phyloP scores from a whole-genome alignment of 2,329 filamentous ascomycete species.

The Bipolaris zeicola region DNA sequence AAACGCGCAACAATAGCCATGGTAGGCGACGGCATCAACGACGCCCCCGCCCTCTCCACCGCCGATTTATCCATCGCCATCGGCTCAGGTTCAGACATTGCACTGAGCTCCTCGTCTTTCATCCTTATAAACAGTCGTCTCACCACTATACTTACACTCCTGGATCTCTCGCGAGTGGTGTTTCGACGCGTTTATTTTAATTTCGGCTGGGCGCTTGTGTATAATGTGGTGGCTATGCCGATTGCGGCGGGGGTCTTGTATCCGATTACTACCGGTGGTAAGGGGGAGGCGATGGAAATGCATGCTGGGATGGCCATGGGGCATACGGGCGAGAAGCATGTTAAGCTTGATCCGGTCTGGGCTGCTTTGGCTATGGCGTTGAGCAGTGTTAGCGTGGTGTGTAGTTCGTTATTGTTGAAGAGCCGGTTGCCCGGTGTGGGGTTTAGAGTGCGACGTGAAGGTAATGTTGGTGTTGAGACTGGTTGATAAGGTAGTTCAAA shows the following conservation, averaged over 20 bases:
- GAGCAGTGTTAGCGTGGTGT: conserved; percentile 87
- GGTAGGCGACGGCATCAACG: conserved; percentile 87
- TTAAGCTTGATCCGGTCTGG: conserved; percentile 79
- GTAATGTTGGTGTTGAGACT: neutral
- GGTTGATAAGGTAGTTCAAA: too few species aligned
- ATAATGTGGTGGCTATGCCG: conserved; percentile 79
- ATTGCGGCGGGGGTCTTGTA: conserved; percentile 82
- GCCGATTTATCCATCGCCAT: conserved; percentile 86
- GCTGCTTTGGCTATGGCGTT: conserved; percentile 90
- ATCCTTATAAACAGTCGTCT: conserved; percentile 77
- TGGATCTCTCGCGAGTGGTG: conserved; percentile 72
- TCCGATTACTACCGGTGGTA: conserved; percentile 54
- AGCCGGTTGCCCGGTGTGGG: conserved; percentile 53
- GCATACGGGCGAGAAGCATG: conserved; percentile 55
- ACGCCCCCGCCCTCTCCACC: conserved; percentile 77
- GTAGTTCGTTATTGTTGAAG: conserved; percentile 77
- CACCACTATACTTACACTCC: conserved; percentile 71
- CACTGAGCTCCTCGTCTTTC: conserved; percentile 80
- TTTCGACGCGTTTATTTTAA: conserved; percentile 83
- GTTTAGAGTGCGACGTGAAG: conserved; percentile 38
- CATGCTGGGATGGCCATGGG: conserved; percentile 47
- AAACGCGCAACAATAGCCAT: conserved; percentile 71
- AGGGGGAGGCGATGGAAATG: conserved; percentile 54
- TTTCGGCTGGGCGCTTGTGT: conserved; percentile 83
- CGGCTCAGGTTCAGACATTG: conserved; percentile 80